Conservation (phyloP, 1,284 basidiomycete genomes). For the Malassezia cuniculi region DNA sequence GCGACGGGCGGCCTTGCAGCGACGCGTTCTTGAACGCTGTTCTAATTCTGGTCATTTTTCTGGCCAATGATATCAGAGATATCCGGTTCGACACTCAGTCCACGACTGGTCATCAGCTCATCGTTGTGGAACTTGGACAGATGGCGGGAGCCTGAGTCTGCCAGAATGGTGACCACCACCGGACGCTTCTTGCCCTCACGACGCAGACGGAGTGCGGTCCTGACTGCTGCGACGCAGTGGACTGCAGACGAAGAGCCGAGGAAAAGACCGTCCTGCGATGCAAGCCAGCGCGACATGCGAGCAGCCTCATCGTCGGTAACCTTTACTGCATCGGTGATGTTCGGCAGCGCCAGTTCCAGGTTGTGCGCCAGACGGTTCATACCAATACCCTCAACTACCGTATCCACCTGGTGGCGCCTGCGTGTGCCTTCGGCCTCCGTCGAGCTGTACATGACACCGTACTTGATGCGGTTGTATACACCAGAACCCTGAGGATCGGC, state of each 20-base stretch:
- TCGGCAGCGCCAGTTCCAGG: slow-evolving; percentile 30
- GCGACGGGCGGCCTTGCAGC: slow-evolving; percentile 2
- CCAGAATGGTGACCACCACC: slow-evolving; percentile 38
- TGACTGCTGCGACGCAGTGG: slow-evolving; percentile 75
- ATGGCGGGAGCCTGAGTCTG: slow-evolving; percentile 38
- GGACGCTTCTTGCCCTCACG: slow-evolving; percentile 13
- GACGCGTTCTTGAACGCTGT: not conserved
- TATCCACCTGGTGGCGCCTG: slow-evolving; percentile 60
- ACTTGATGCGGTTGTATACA: slow-evolving; percentile 65
- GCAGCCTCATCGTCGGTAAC: slow-evolving; percentile 41
- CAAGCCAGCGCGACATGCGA: slow-evolving; percentile 33
- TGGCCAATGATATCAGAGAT: slow-evolving; percentile 26
- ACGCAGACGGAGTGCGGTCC: slow-evolving; percentile 20
- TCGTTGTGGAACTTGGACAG: slow-evolving; percentile 42
- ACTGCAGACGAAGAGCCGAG: slow-evolving; percentile 91
- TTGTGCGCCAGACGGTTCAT: slow-evolving; percentile 41
- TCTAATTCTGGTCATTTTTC: not conserved
- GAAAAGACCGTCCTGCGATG: slow-evolving; percentile 66
- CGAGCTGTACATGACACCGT: slow-evolving; percentile 79
- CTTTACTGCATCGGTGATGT: slow-evolving; percentile 31
- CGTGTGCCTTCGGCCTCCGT: slow-evolving; percentile 92
- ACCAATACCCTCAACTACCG: slow-evolving; percentile 57
- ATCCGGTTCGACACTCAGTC: slow-evolving; percentile 22
- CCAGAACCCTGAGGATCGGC: slow-evolving; percentile 91
- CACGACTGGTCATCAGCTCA: slow-evolving; percentile 16